phyloP scores from a whole-genome alignment of 768 basidiomycete species.

The Omphalotus guepiniiformis region DNA sequence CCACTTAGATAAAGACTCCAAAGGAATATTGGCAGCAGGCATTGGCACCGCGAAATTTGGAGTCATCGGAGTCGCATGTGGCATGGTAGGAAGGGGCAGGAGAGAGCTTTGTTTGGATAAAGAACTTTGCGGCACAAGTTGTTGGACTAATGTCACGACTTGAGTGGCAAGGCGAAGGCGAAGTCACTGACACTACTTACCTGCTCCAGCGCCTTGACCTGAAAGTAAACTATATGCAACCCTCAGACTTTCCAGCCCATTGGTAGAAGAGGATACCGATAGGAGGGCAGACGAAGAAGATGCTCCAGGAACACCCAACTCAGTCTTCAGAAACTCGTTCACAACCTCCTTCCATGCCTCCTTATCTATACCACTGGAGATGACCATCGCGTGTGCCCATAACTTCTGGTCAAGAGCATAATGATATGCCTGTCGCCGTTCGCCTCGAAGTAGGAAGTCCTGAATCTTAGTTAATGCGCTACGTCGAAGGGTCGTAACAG shows the following conservation, averaged over 20 bases:
- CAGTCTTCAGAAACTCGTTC: slow-evolving; percentile 75
- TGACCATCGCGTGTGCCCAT: slow-evolving; percentile 95
- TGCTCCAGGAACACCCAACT: slow-evolving; percentile 44
- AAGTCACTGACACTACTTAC: slow-evolving; percentile 42
- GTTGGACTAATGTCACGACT: slow-evolving; percentile 52
- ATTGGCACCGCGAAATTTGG: slow-evolving; percentile 54
- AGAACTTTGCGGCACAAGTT: slow-evolving; percentile 58
- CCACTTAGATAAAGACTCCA: slow-evolving; percentile 72
- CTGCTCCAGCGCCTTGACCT: slow-evolving; percentile 73
- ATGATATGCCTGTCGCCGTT: slow-evolving; percentile 81
- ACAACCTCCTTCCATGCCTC: slow-evolving; percentile 93
- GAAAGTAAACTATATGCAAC: slow-evolving; percentile 82
- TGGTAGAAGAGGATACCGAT: too few relatives aligned
- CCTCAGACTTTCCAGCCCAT: slow-evolving; percentile 69
- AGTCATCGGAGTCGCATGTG: slow-evolving; percentile 53
- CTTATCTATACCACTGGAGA: slow-evolving; percentile 89
- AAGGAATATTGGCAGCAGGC: slow-evolving; percentile 44
- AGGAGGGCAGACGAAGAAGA: slow-evolving; percentile 18
- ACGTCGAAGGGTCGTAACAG: slow-evolving; percentile 53
- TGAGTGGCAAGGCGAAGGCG: neutral
- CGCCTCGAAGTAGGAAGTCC: slow-evolving; percentile 74
- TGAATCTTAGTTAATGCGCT: slow-evolving; percentile 76
- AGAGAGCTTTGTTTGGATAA: slow-evolving; percentile 38
- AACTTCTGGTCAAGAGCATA: slow-evolving; percentile 85
- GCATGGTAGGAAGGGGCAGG: slow-evolving; percentile 28